Percentiles rank a stretch among this genome's conserved stretches.
Evolutionary conservation across 2,329 filamentous ascomycete species (phyloP).

Genomic region (Monosporascus sp.): DNA sequence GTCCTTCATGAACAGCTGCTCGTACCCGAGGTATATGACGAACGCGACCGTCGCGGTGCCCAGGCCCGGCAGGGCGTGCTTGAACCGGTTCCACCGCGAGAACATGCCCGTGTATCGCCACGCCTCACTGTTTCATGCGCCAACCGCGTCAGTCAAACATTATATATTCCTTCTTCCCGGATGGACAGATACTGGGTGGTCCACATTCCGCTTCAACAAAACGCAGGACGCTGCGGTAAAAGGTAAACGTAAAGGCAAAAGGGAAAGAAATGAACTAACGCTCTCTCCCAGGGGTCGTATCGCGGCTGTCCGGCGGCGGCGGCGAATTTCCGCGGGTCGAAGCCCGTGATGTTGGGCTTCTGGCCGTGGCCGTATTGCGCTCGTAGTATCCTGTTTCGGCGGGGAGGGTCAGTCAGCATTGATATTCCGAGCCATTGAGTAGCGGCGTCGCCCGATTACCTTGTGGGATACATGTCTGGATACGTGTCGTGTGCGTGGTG

Average conservation of each 20-base stretch:
- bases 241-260: neutral
- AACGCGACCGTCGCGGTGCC: slow-evolving; percentile 92
- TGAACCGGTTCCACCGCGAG: slow-evolving; percentile 85
- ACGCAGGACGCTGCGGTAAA: neutral
- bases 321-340: slow-evolving; percentile 78
- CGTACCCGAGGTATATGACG: slow-evolving; percentile 80
- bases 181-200: too few species aligned
- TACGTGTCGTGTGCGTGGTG: neutral
- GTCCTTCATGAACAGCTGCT: slow-evolving; percentile 80
- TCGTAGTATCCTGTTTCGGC: slow-evolving; percentile 42
- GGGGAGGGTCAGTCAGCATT: neutral
- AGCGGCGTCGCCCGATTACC: neutral
- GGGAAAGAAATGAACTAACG: slow-evolving; percentile 40
- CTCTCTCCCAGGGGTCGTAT: slow-evolving; percentile 64
- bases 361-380: slow-evolving; percentile 37
- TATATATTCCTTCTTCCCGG: neutral
- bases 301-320: slow-evolving; percentile 59
- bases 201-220: too few species aligned
- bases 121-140: slow-evolving; percentile 63
- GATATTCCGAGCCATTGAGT: neutral
- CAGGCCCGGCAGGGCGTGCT: slow-evolving; percentile 78
- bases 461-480: neutral
- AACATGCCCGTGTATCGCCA: slow-evolving; percentile 93
- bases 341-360: slow-evolving; percentile 82
- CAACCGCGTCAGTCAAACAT: slow-evolving; percentile 5